A percentile compares a stretch with the other conserved stretches of the same genome.
These are phyloP conservation scores for Tolypocladium nubicola DNA, from an alignment of 2,329 filamentous ascomycete species.

Conservation along the genomic window DNA sequence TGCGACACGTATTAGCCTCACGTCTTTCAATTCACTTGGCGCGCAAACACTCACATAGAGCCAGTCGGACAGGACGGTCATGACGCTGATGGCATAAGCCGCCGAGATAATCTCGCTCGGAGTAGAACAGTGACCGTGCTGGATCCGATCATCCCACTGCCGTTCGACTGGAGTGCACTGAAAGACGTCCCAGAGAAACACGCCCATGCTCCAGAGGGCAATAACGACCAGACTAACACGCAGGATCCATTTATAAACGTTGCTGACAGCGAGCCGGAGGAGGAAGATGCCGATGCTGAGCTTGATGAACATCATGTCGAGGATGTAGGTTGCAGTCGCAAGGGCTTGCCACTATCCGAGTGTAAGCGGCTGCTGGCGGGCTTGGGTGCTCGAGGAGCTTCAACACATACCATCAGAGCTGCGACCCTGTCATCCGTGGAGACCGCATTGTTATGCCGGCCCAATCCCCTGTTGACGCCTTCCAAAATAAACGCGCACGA, in stretches of 20 bases:
- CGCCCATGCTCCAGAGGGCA: conserved; percentile 31
- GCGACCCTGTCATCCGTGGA: conserved; percentile 26
- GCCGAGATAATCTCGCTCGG: conserved; percentile 32
- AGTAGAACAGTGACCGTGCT: conserved; percentile 29
- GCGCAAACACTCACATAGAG: conserved; percentile 28
- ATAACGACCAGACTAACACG: conserved; percentile 34
- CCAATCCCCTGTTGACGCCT: conserved; percentile 32
- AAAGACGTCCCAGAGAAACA: conserved; percentile 43
- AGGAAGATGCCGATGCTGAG: conserved; percentile 44
- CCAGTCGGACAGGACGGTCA: conserved; percentile 44
- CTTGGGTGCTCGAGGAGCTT: background rate
- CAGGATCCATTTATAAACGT: conserved; percentile 37
- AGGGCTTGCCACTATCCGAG: conserved; percentile 35
- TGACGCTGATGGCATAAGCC: conserved; percentile 39
- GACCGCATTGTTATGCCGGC: conserved; percentile 35
- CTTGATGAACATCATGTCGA: conserved; percentile 47
- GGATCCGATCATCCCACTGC: conserved; percentile 43
- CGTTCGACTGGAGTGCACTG: conserved; percentile 39
- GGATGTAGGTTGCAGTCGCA: conserved; percentile 37
- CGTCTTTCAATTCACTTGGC: background rate
- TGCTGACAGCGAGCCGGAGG: conserved; percentile 33
- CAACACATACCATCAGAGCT: conserved; percentile 31
- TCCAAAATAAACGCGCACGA: conserved; percentile 34
- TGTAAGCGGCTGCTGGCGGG: background rate
- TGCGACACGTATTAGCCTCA: background rate